Conservation (phyloP, 495 filamentous ascomycete species). For the Schizothecium vesticola region DNA sequence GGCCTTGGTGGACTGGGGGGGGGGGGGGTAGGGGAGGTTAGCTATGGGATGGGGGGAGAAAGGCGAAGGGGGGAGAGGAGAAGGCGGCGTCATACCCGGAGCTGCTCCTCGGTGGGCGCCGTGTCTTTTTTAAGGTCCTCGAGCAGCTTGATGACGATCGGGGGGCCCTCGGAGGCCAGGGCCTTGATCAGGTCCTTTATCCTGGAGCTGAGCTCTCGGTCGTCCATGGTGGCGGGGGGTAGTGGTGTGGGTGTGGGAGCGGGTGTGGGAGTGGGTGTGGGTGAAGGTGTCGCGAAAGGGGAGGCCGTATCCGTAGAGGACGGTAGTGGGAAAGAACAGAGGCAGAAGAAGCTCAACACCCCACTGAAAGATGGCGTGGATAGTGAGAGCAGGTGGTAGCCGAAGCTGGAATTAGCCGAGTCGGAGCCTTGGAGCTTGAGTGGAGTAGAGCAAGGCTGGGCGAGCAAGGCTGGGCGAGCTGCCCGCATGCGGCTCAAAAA, state of each 20-base stretch:
- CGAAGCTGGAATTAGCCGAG: no score
- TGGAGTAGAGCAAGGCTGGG: background rate
- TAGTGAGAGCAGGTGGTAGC: no score
- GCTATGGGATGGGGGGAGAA: background rate
- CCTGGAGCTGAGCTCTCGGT: constrained; percentile 67
- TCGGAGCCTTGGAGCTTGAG: background rate
- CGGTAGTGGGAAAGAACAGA: background rate
- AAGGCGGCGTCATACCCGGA: constrained; percentile 49
- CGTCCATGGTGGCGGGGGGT: constrained; percentile 56
- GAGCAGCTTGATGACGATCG: constrained; percentile 62
- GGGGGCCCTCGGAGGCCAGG: constrained; percentile 58
- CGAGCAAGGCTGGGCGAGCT: no score
- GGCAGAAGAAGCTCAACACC: background rate
- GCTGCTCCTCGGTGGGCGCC: constrained; percentile 78
- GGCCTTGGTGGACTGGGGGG: constrained; percentile 70
- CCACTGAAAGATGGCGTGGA: background rate
- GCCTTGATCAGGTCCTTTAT: constrained; percentile 75
- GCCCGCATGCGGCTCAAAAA: background rate
- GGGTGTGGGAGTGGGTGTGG: no score
- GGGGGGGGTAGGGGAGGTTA: background rate
- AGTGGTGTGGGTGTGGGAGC: background rate
- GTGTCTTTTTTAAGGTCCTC: constrained; percentile 72
- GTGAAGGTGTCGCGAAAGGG: background rate
- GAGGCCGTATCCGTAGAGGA: background rate
- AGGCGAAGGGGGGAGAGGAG: background rate